These are phyloP conservation scores for Eutreptiella sp. DNA, from an alignment of 208 protist species.

Conservation along the genomic window DNA sequence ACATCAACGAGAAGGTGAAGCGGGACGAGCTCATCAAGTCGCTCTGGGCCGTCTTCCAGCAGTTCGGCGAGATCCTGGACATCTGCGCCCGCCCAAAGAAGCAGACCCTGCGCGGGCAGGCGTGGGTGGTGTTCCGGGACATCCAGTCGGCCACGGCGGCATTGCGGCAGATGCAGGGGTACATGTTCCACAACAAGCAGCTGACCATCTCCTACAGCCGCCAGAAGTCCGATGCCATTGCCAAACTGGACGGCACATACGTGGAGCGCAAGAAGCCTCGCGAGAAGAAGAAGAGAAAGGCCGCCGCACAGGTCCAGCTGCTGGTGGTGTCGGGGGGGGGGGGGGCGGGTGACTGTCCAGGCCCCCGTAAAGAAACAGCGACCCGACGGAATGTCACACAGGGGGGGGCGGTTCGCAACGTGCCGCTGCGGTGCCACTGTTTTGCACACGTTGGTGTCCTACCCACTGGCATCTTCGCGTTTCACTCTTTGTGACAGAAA, in stretches of 20 bases:
- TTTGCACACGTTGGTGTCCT: too few species aligned
- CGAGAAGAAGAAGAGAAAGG: background rate
- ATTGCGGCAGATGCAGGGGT: constrained; percentile 7
- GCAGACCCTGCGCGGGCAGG: constrained; percentile 7
- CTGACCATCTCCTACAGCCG: background rate
- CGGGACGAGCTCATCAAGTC: constrained; percentile 7
- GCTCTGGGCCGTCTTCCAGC: constrained; percentile 3
- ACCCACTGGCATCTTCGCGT: too few species aligned
- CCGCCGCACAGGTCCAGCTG: too few species aligned
- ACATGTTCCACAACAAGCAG: background rate
- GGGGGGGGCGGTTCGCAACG: too few species aligned
- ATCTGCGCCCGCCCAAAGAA: constrained; percentile 13
- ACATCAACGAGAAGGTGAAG: constrained; percentile 15
- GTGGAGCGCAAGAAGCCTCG: background rate
- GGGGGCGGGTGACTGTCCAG: too few species aligned
- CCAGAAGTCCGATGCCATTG: constrained; percentile 7
- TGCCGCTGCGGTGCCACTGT: too few species aligned
- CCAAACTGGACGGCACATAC: constrained; percentile 18
- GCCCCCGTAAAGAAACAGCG: too few species aligned
- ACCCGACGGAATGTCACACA: too few species aligned
- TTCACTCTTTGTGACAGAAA: too few species aligned
- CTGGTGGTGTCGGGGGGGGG: too few species aligned
- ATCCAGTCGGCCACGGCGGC: background rate
- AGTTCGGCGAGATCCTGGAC: constrained; percentile 14
- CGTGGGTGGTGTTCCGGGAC: constrained; percentile 10